Evolutionary conservation across 1,139 yeast genomes (phyloP), one percentile per base, ranked within the genome.

Genomic region (Saccharomycopsis hybrid): DNA sequence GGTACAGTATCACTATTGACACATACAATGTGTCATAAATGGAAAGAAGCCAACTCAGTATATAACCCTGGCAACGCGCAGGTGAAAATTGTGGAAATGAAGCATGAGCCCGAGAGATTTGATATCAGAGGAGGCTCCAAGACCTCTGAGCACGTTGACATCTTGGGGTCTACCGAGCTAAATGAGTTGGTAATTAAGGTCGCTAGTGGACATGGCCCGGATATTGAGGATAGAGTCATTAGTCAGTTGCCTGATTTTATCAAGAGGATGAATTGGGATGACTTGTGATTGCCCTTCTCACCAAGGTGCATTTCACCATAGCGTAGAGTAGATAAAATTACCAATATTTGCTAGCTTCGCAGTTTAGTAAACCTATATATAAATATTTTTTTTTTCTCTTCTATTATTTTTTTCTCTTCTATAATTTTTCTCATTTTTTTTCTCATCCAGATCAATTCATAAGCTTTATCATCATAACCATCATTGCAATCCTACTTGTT

Each of bases 81-180:
- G 27, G 94, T 90, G 29, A 88, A 80, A 31, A 74, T 89, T 43
- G 96, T 92, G 5, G 98, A 92, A 65, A 85, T 92, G 71, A 77
- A 78, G 59, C 96, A 92, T 61, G 95, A 89, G 62, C 98, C 98
- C 0, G 96, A 87, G 61, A 71, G 87, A 58, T 88, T 85, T 62
- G 98, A 94, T 68, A 85, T 92, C 47, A 77, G 98, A 58, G 98
- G 98, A 25, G 98, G 98, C 3, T 95, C 97, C 27, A 86, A 86
- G 62, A 92, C 97, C 1, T 97, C 98, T 0, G 98, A 92, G 60
- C 98, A 92, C 65, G 98, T 92, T 28, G 98, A 94, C 64, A 89
- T 92, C 51, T 72, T 92, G 46, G 98, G 98, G 1, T 82, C 96
- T 54, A 89, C 97, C 0, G 96, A 85, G 62, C 71, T 92, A 63